Percentiles rank a stretch among this genome's conserved stretches.
These are phyloP conservation scores for Sclerotinia nivalis DNA, from an alignment of 2,329 filamentous ascomycete genomes.

Conservation along the genomic window DNA sequence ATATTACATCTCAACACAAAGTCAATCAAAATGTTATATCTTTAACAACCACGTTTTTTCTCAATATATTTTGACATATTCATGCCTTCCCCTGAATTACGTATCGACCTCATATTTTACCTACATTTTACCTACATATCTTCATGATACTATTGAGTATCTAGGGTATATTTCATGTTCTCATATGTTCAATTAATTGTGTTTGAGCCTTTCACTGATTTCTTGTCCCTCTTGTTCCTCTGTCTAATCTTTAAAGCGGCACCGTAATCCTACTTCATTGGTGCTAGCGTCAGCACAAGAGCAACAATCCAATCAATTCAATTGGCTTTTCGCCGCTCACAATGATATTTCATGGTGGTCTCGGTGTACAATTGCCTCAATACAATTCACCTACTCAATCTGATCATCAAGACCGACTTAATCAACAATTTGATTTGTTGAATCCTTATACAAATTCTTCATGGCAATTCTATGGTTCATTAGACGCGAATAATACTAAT, in stretches of 20 bases:
- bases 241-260: neutral
- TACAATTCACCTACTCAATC: neutral
- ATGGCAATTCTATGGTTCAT: neutral
- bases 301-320: neutral
- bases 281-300: neutral
- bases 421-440: neutral
- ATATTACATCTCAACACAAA: neutral
- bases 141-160: neutral
- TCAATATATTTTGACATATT: neutral
- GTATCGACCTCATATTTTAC: neutral
- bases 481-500: neutral
- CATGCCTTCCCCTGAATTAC: neutral
- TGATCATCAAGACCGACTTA: conserved; percentile 1
- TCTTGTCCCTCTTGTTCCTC: neutral
- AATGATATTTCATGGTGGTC: conserved; percentile 15
- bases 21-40: neutral
- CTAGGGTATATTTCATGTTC: neutral
- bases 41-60: neutral
- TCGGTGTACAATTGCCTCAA: conserved; percentile 1
- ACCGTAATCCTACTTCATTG: neutral
- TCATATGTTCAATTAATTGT: too few relatives aligned
- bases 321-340: conserved; percentile 8
- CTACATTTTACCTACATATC: neutral
- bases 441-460: neutral
- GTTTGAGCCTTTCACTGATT: neutral